Evolutionary conservation across 805 yeast genomes (phyloP).

Genomic region (Yarrowia sp.): DNA sequence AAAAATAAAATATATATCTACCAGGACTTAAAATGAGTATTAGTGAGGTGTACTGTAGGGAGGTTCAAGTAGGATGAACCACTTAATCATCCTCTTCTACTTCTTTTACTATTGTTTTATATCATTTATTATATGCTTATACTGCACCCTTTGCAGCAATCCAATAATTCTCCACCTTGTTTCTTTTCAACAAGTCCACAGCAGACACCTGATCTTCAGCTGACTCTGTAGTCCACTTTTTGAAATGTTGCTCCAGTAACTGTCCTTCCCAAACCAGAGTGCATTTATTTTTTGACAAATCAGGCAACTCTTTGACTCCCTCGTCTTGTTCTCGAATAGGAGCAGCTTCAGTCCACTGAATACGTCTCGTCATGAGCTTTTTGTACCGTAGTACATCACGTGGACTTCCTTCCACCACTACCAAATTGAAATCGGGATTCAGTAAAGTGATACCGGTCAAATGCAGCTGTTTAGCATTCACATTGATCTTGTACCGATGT

Average conservation of each 20-base stretch:
- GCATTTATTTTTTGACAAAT: slow-evolving; percentile 46
- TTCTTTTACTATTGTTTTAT: too few relatives aligned
- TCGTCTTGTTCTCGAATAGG: slow-evolving; percentile 35
- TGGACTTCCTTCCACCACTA: slow-evolving; percentile 74
- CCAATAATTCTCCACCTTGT: slow-evolving; percentile 62
- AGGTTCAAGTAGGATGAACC: too few relatives aligned
- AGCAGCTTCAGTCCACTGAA: slow-evolving; percentile 64
- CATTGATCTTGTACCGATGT: slow-evolving; percentile 70
- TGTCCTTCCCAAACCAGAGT: slow-evolving; percentile 70
- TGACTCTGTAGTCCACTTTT: slow-evolving; percentile 65
- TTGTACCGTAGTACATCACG: slow-evolving; percentile 61
- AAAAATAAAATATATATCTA: too few relatives aligned
- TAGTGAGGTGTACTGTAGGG: too few relatives aligned
- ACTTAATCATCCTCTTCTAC: too few relatives aligned
- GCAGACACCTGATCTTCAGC: slow-evolving; percentile 54
- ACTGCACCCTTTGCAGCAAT: slow-evolving; percentile 19
- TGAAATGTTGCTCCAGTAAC: slow-evolving; percentile 52
- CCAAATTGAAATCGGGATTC: slow-evolving; percentile 46
- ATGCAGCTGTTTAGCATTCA: slow-evolving; percentile 71
- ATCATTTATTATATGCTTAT: background rate
- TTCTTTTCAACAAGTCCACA: slow-evolving; percentile 47
- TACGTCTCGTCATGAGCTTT: slow-evolving; percentile 57
- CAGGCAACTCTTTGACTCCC: slow-evolving; percentile 16
- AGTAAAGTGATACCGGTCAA: slow-evolving; percentile 56
- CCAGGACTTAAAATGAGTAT: too few relatives aligned